Evolutionary conservation across 2,329 filamentous ascomycete genomes (phyloP).

Genomic region (Aspergillus puulaauensis): DNA sequence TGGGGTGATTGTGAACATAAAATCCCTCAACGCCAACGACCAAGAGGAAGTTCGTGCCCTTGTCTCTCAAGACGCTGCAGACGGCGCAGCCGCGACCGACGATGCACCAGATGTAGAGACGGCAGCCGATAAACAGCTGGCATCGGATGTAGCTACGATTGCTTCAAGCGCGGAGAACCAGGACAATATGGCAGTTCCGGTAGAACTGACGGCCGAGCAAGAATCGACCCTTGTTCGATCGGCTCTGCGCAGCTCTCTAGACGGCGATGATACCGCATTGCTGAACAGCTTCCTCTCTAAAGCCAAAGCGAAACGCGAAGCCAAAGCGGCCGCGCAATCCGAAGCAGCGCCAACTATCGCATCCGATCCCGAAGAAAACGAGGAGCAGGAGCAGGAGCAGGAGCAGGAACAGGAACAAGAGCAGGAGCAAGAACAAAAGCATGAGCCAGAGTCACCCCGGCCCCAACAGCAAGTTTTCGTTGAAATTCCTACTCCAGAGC

Average conservation of each 20-base stretch:
- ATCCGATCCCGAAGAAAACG: constrained; percentile 20
- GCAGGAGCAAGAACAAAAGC: background rate
- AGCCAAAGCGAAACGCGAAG: constrained; percentile 41
- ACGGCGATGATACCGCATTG: constrained; percentile 40
- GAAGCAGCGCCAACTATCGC: constrained; percentile 14
- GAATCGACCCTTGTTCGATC: constrained; percentile 36
- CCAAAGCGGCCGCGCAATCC: constrained; percentile 27
- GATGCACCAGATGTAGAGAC: constrained; percentile 12
- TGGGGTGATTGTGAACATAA: constrained; percentile 16
- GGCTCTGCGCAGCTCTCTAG: constrained; percentile 37
- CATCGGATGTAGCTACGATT: constrained; percentile 2
- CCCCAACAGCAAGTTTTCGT: constrained; percentile 4
- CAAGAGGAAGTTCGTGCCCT: background rate
- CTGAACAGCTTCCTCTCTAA: constrained; percentile 42
- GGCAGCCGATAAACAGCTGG: constrained; percentile 13
- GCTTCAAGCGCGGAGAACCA: background rate
- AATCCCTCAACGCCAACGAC: constrained; percentile 7
- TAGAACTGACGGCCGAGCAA: constrained; percentile 29
- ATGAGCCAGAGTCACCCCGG: no score
- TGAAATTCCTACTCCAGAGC: constrained; percentile 31
- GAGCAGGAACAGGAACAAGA: constrained; percentile 2
- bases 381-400: constrained; percentile 15
- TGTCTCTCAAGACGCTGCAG: background rate
- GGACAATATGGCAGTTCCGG: constrained; percentile 12
- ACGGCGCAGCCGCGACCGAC: constrained; percentile 1